phyloP scores from a whole-genome alignment of 768 basidiomycete species.

The Hortiboletus flavorubellus region DNA sequence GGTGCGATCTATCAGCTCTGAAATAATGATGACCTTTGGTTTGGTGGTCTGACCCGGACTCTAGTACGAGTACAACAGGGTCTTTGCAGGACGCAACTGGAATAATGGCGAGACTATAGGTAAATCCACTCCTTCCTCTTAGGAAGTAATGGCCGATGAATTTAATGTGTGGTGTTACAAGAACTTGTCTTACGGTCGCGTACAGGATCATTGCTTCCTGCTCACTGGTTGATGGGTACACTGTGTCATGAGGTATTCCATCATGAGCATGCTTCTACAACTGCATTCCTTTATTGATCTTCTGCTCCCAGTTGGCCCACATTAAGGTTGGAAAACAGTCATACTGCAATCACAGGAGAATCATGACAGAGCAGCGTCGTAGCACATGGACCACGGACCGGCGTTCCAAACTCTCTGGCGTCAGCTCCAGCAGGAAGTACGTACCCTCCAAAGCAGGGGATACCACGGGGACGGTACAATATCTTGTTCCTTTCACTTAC shows the following conservation, averaged over 20 bases:
- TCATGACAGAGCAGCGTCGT: background rate
- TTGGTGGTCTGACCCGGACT: background rate
- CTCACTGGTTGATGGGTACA: constrained; percentile 68
- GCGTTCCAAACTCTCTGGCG: constrained; percentile 76
- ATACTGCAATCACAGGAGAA: background rate
- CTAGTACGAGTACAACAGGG: constrained; percentile 74
- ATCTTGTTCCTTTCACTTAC: background rate
- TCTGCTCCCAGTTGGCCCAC: constrained; percentile 61
- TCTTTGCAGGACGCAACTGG: constrained; percentile 86
- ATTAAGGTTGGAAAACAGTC: constrained; percentile 53
- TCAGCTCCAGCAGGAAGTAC: constrained; percentile 61
- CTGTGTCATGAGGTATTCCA: constrained; percentile 74
- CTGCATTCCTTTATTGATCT: constrained; percentile 5
- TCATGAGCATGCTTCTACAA: constrained; percentile 10
- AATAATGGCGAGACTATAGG: constrained; percentile 79
- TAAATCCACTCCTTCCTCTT: constrained; percentile 22
- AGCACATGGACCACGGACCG: constrained; percentile 82
- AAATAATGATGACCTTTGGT: background rate
- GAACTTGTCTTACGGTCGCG: constrained; percentile 71
- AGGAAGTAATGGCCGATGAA: background rate
- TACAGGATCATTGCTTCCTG: constrained; percentile 58
- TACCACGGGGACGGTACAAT: constrained; percentile 78
- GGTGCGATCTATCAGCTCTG: constrained; percentile 37
- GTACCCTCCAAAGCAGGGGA: constrained; percentile 64
- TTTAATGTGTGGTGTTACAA: constrained; percentile 25